Evolutionary conservation across 2,329 filamentous ascomycete genomes (phyloP), one percentile per base, ranked within the genome.

Genomic region (Amauroascus niger): DNA sequence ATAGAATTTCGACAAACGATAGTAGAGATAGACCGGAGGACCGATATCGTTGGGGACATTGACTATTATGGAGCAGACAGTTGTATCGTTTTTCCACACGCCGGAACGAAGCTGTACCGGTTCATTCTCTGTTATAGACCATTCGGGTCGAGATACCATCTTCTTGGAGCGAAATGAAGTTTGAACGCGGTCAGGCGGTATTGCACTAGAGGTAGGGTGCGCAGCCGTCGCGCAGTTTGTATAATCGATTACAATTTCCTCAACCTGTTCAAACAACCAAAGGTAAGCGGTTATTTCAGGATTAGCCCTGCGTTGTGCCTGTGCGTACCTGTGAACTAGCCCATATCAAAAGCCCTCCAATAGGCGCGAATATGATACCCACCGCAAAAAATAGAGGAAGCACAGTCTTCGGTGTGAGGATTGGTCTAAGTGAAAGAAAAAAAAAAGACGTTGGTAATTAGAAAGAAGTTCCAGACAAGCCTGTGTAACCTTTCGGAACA

Each of bases 1-100:
- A 75, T 97, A 97, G 74, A 98, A 98, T 73, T 97, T 95, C 55
- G 88, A 91, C 58, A 98, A 82, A 61, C 86, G 86, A 71, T 98
- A 98, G 75, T 96, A 98, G 70, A 97, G 82, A 57, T 91, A 80
- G 9, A 98, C 87, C 0, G 91, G 89, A 1, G 89, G 81, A 2
- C 79, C 77, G 70, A 98, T 84, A 55, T 82, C 75, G 63, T 91
- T 84, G 1, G 88, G 88, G 7, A 96, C 82, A 33, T 79, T 75
- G 71, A 97, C 95, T 57, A 81, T 77, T 53, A 98, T 71, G 30
- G 79, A 79, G 77, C 93, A 98, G 22, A 76, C 68, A 9, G 69
- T 70, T 3, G 71, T 80, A 20, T 39, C 33, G 62, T 65, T 58
- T 32, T 64, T 59, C n/a, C 56, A 55, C 16, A 62, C 59, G 39